A percentile compares a stretch with the other conserved stretches of the same genome.
Evolutionary conservation across 129 eudicot genomes (phyloP).

Genomic region (Kitagawia praeruptora): DNA sequence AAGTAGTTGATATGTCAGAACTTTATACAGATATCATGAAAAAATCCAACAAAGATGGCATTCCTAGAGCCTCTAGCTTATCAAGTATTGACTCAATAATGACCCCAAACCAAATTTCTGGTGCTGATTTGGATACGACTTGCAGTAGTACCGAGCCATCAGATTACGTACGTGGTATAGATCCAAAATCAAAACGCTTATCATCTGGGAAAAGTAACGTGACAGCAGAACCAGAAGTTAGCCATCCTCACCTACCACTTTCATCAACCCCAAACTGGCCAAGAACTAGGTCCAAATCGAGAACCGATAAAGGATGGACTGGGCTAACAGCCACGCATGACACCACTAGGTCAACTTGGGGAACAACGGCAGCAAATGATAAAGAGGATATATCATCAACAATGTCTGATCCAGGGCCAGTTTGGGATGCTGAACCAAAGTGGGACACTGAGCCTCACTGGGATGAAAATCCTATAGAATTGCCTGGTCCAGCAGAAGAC

Average conservation of each 20-base stretch:
- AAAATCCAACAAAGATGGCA: slow-evolving; percentile 65
- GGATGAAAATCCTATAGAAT: slow-evolving; percentile 77
- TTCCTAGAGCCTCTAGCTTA: slow-evolving; percentile 90
- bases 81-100: slow-evolving; percentile 96
- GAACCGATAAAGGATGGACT: slow-evolving; percentile 78
- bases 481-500: slow-evolving; percentile 53
- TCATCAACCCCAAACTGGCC: slow-evolving; percentile 91
- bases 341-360: slow-evolving; percentile 68
- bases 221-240: slow-evolving; percentile 80
- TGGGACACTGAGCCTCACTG: slow-evolving; percentile 84
- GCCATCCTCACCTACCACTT: slow-evolving; percentile 66
- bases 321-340: slow-evolving; percentile 66
- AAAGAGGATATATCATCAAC: slow-evolving; percentile 96
- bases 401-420: slow-evolving; percentile 94
- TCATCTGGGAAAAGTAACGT: slow-evolving; percentile 68
- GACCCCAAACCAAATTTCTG: slow-evolving; percentile 74
- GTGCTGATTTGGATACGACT: slow-evolving; percentile 61
- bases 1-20: slow-evolving; percentile 76
- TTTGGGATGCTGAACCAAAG: slow-evolving; percentile 97
- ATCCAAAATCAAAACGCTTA: slow-evolving; percentile 69
- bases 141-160: slow-evolving; percentile 95
- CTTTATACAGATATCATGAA: slow-evolving; percentile 85
- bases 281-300: slow-evolving; percentile 86
- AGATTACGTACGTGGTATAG: slow-evolving; percentile 85
- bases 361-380: slow-evolving; percentile 51